Evolutionary conservation across 441 rosid genomes (phyloP).

Genomic region (Flueggea neowawraea): DNA sequence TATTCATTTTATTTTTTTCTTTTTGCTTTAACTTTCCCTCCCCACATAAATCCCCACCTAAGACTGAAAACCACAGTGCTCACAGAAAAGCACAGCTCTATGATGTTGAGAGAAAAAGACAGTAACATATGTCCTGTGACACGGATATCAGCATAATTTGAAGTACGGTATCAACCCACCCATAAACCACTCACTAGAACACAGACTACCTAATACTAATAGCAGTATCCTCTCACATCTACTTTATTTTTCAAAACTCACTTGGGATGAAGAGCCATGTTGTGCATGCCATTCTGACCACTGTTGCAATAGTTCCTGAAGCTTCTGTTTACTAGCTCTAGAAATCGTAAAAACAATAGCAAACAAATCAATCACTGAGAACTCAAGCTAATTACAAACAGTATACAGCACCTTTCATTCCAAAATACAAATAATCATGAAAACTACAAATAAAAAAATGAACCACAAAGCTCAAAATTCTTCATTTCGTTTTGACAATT

Average conservation of each 20-base stretch:
- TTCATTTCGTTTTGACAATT: constrained; percentile 15
- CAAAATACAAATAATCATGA: constrained; percentile 6
- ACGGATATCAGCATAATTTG: no score
- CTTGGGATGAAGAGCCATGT: constrained; percentile 46
- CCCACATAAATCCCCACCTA: no score
- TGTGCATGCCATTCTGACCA: constrained; percentile 98
- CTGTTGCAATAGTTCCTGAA: constrained; percentile 71
- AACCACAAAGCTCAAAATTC: constrained; percentile 14
- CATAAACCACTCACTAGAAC: no score
- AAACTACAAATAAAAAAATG: constrained; percentile 2
- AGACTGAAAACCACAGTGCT: no score
- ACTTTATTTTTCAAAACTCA: constrained; percentile 17
- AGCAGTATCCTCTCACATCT: no score
- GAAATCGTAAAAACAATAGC: constrained; percentile 13
- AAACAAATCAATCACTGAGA: constrained; percentile 13
- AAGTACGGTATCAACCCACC: no score
- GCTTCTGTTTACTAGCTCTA: constrained; percentile 89
- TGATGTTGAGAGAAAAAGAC: no score
- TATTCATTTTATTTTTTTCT: no score
- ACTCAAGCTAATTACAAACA: constrained; percentile 10
- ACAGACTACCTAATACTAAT: no score
- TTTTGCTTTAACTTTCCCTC: no score
- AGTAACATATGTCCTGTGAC: no score
- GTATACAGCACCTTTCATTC: constrained; percentile 3
- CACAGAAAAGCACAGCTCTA: no score